Evolutionary conservation across 352 stramenopile species (phyloP).

Genomic region (Globisporangium okanoganense): DNA sequence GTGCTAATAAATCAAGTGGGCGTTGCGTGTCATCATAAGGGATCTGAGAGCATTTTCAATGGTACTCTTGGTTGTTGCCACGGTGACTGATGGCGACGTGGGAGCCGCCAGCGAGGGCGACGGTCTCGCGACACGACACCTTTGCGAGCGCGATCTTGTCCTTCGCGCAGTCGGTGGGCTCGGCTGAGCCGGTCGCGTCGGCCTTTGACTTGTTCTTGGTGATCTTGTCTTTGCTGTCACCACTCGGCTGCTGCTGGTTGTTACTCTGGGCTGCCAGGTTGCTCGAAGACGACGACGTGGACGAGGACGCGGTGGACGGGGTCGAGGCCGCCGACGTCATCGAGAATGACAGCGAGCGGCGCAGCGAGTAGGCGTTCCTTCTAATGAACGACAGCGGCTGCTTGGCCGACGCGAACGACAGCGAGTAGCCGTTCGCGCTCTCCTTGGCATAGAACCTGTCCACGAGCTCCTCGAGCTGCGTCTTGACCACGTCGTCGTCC

Average conservation of each 20-base stretch:
- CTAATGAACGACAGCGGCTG: constrained; percentile 68
- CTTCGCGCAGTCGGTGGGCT: constrained; percentile 49
- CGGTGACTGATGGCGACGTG: constrained; percentile 9
- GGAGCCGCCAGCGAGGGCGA: constrained; percentile 3
- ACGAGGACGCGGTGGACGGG: constrained; percentile 31
- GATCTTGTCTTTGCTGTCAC: constrained; percentile 20
- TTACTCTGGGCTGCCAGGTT: constrained; percentile 13
- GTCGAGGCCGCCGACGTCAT: constrained; percentile 41
- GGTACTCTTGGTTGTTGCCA: constrained; percentile 21
- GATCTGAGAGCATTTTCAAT: constrained; percentile 9
- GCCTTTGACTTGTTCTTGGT: constrained; percentile 27
- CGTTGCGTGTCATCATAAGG: background rate
- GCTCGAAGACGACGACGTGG: constrained; percentile 26
- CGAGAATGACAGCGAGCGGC: constrained; percentile 57
- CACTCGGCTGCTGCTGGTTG: background rate
- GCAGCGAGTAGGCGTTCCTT: constrained; percentile 61
- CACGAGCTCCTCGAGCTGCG: constrained; percentile 50
- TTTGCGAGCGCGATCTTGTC: constrained; percentile 61
- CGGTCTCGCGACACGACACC: constrained; percentile 22
- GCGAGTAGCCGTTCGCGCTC: constrained; percentile 18
- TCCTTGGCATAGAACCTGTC: constrained; percentile 33
- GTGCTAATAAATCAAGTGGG: constrained; percentile 7
- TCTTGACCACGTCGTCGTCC: constrained; percentile 20
- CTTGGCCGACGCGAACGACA: constrained; percentile 60
- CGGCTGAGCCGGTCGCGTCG: constrained; percentile 14